Percentiles rank a stretch among this genome's conserved stretches.
Evolutionary conservation across 306 rosid species (phyloP).

Genomic region (Hippophae rhamnoides): DNA sequence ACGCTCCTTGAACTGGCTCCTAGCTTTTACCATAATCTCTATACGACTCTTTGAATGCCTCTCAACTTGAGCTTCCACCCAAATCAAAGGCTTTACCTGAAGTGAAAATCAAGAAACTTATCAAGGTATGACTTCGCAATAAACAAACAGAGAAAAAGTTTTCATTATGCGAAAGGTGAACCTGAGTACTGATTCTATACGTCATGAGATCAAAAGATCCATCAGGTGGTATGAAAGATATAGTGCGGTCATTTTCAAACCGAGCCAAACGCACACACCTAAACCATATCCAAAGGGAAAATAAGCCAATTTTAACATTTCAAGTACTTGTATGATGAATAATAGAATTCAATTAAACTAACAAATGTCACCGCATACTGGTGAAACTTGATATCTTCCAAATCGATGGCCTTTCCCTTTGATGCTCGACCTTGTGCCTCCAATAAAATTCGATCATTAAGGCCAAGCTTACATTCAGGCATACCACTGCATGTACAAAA

Average conservation of each 20-base stretch:
- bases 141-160: slow-evolving; percentile 2
- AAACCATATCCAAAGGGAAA: slow-evolving; percentile 15
- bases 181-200: slow-evolving; percentile 95
- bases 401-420: slow-evolving; percentile 93
- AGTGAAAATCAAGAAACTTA: slow-evolving; percentile 2
- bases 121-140: not conserved
- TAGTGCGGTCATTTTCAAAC: slow-evolving; percentile 96
- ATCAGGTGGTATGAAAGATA: slow-evolving; percentile 96
- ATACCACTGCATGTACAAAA: slow-evolving; percentile 67
- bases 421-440: slow-evolving; percentile 97
- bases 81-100: slow-evolving; percentile 87
- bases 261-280: slow-evolving; percentile 99
- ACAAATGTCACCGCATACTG: slow-evolving; percentile 60
- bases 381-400: slow-evolving; percentile 99
- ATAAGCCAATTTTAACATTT: not conserved
- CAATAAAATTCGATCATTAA: slow-evolving; percentile 82
- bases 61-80: slow-evolving; percentile 98
- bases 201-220: slow-evolving; percentile 99
- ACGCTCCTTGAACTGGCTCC: slow-evolving; percentile 99
- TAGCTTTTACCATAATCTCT: slow-evolving; percentile 85
- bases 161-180: slow-evolving; percentile 16
- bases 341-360: slow-evolving; percentile 14
- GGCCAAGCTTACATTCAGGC: slow-evolving; percentile 99
- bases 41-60: slow-evolving; percentile 93
- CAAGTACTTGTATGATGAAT: not conserved